Evolutionary conservation across 805 yeast species (phyloP), one percentile per base, ranked within the genome.

Genomic region (Lipomyces spencermartinsiae): DNA sequence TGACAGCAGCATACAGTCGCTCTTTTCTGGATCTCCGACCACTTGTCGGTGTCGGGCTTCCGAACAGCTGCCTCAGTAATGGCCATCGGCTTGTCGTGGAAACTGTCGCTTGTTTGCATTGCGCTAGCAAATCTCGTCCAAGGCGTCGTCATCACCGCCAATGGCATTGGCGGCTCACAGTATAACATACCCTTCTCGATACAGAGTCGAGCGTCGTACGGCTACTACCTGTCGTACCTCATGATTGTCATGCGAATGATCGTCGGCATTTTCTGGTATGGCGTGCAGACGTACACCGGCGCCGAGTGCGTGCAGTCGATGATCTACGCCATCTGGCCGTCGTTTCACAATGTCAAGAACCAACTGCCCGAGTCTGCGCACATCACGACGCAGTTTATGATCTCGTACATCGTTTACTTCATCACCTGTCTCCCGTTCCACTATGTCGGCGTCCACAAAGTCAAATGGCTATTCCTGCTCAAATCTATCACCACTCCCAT

Each of bases 341-440:
- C 74, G 19, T 77, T 77, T 56, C 73, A 73, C 7, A 68, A 78
- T 46, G 73, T 77, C 68, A 74, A 69, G 31, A 85, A 92, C 76
- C 86, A 51, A n/a, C 60, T 72, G n/a, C 68, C 74, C 4, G 65
- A 25, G 16, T 57, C 64, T 8, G 67, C 64, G 9, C 59, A 71
- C 39, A 70, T 70, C 61, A 63, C 67, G 16, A 69, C 73, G 9
- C 90, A 88, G 77, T 86, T 86, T 64, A 89, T 91, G 78, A 81
- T 92, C 77, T 82, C 88, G 31, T 92, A 91, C 78, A 92, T 93
- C 80, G 79, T 93, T 61, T 93, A 89, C 78, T 93, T 97, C 93
- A 79, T 91, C 10, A 83, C 85, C 65, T 89, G 92, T 61, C 82
- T 92, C 67, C 97, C 97, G 3, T 89, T 89, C 71, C 84, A 93